Percentiles rank a stretch among this genome's conserved stretches.
phyloP scores from a whole-genome alignment of 2,329 filamentous ascomycete species.

The Colletotrichum abscissum region DNA sequence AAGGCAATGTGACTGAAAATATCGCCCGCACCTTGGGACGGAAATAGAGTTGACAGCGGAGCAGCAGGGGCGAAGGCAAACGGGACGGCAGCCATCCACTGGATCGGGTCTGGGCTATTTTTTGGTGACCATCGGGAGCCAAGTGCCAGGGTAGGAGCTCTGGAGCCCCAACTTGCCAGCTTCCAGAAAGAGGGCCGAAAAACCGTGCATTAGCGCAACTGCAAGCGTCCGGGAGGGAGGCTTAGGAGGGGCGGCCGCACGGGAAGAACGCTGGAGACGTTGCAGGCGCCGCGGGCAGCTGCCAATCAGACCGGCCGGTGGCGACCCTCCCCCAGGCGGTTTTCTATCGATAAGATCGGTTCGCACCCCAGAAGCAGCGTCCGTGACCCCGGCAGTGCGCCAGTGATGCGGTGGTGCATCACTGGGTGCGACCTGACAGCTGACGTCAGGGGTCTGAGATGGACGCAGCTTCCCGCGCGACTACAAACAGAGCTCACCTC shows the following conservation, averaged over 20 bases:
- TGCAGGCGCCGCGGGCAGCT: neutral
- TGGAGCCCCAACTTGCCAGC: neutral
- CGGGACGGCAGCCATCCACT: conserved; percentile 18
- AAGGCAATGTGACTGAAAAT: conserved; percentile 39
- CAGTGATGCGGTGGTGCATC: conserved; percentile 24
- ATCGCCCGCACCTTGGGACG: conserved; percentile 45
- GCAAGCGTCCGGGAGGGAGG: conserved; percentile 26
- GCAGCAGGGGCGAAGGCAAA: conserved; percentile 2
- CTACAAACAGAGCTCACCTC: conserved; percentile 30
- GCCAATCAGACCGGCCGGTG: conserved; percentile 14
- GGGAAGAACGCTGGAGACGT: conserved; percentile 5
- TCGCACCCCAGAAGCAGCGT: conserved; percentile 14
- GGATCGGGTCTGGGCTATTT: conserved; percentile 7
- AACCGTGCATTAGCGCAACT: conserved; percentile 33
- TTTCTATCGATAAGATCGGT: conserved; percentile 30
- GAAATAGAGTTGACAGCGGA: conserved; percentile 25
- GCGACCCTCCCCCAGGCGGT: neutral
- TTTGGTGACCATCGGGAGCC: neutral
- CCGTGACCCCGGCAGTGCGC: conserved; percentile 13
- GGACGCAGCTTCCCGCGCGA: conserved; percentile 25
- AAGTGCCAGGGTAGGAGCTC: conserved; percentile 2
- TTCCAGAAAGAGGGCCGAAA: conserved; percentile 34
- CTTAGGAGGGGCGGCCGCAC: conserved; percentile 3
- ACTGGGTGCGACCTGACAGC: conserved; percentile 24
- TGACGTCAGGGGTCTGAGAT: conserved; percentile 29